phyloP scores from a whole-genome alignment of 1,139 yeast species.

The Candida tropicalis region DNA sequence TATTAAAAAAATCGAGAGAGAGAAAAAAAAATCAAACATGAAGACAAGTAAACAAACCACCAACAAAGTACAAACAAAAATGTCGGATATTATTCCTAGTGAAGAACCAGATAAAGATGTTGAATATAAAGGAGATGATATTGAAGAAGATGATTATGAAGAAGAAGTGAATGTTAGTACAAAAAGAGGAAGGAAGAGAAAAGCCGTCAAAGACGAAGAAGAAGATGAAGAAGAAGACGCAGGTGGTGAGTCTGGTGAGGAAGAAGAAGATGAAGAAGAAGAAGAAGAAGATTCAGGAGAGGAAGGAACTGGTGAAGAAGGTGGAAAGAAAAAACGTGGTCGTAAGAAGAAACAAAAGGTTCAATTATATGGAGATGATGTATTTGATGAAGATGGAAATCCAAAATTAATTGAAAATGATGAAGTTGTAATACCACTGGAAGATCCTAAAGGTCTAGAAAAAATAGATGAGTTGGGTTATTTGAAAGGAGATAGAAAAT shows the following conservation, averaged over 20 bases:
- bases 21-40: not conserved
- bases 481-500: constrained; percentile 75
- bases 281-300: constrained; percentile 28
- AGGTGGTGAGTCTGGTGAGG: constrained; percentile 24
- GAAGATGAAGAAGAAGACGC: constrained; percentile 20
- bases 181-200: constrained; percentile 15
- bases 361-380: constrained; percentile 39
- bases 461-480: constrained; percentile 74
- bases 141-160: constrained; percentile 21
- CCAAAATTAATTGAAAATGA: constrained; percentile 65
- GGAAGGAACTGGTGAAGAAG: constrained; percentile 23
- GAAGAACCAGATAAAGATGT: constrained; percentile 8
- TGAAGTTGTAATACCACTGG: constrained; percentile 74
- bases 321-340: constrained; percentile 46
- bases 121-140: constrained; percentile 19
- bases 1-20: not conserved
- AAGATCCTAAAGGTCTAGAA: constrained; percentile 76
- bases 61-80: not conserved
- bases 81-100: not conserved
- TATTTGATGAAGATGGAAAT: constrained; percentile 53
- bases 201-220: constrained; percentile 12
- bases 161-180: constrained; percentile 18
- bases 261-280: constrained; percentile 23
- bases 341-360: constrained; percentile 43
- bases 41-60: not conserved